phyloP scores from a whole-genome alignment of 495 filamentous ascomycete species.

The Trypethelium eluteriae region DNA sequence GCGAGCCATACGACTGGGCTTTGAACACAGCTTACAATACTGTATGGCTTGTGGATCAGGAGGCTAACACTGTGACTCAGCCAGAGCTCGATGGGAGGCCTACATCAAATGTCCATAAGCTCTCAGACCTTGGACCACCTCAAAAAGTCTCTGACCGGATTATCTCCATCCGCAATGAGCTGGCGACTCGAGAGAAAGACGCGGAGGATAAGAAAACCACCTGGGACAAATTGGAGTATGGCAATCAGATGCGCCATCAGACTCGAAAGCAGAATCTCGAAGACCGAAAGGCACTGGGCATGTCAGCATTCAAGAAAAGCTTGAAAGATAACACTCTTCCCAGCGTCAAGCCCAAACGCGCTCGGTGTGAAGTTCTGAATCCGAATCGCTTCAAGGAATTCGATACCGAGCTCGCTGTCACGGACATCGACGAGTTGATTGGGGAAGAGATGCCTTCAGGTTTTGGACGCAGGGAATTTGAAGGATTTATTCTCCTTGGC shows the following conservation, averaged over 20 bases:
- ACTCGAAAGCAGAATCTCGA: not conserved
- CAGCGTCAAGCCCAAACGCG: not conserved
- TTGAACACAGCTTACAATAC: conserved; percentile 2
- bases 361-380: not conserved
- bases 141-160: not conserved
- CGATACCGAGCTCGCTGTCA: not conserved
- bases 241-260: not conserved
- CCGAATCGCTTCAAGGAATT: not conserved
- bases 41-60: not conserved
- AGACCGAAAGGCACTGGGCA: not conserved
- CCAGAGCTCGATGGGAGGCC: not conserved
- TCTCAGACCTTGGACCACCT: not conserved
- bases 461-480: not conserved
- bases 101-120: not conserved
- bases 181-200: not conserved
- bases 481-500: not conserved
- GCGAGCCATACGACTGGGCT: not conserved
- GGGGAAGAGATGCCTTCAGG: not conserved
- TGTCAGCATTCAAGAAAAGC: not conserved
- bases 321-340: not conserved
- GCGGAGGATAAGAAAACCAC: not conserved
- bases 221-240: not conserved
- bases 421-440: not conserved
- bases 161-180: not conserved
- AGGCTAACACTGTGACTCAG: not conserved